phyloP scores from a whole-genome alignment of 1,139 yeast genomes.

The Debaryomyces coudertii region DNA sequence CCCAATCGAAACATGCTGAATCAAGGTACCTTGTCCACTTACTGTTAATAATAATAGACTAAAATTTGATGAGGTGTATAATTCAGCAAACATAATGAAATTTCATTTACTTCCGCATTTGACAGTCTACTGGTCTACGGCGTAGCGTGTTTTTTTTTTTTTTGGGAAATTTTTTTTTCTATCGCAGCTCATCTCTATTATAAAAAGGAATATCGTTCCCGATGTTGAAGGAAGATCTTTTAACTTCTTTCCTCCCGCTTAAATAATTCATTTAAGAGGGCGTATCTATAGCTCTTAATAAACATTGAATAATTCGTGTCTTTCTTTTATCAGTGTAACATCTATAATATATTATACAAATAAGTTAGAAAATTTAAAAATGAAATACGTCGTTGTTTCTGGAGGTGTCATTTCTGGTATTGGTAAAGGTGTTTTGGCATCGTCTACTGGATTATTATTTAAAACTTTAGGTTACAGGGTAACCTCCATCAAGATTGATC shows the following conservation, averaged over 20 bases:
- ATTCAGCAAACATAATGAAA: slow-evolving; percentile 25
- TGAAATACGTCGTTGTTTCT: slow-evolving; percentile 99
- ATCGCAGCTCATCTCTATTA: slow-evolving; percentile 19
- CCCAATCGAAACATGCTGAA: not conserved
- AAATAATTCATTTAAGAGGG: slow-evolving; percentile 52
- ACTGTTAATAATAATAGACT: not conserved
- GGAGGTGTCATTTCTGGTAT: slow-evolving; percentile 99
- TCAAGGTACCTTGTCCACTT: slow-evolving; percentile 15
- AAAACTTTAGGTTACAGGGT: slow-evolving; percentile 94
- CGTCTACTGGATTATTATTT: slow-evolving; percentile 92
- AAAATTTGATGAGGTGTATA: slow-evolving; percentile 29
- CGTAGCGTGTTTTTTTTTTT: slow-evolving; percentile 11
- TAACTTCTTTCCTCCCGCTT: slow-evolving; percentile 51
- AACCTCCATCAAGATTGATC: slow-evolving; percentile 97
- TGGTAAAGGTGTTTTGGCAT: slow-evolving; percentile 97
- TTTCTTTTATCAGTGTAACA: slow-evolving; percentile 11
- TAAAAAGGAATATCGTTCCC: slow-evolving; percentile 15
- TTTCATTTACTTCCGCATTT: slow-evolving; percentile 21
- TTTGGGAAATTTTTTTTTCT: slow-evolving; percentile 7
- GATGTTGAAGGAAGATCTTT: slow-evolving; percentile 11
- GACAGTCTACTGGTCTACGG: slow-evolving; percentile 27
- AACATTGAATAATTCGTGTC: slow-evolving; percentile 9
- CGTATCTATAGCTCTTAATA: slow-evolving; percentile 25
- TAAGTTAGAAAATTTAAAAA: slow-evolving; percentile 24
- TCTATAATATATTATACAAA: not conserved